Percentiles rank a stretch among this genome's conserved stretches.
These are phyloP conservation scores for Rutstroemia sp. DNA, from an alignment of 2,329 filamentous ascomycete genomes.

Conservation along the genomic window DNA sequence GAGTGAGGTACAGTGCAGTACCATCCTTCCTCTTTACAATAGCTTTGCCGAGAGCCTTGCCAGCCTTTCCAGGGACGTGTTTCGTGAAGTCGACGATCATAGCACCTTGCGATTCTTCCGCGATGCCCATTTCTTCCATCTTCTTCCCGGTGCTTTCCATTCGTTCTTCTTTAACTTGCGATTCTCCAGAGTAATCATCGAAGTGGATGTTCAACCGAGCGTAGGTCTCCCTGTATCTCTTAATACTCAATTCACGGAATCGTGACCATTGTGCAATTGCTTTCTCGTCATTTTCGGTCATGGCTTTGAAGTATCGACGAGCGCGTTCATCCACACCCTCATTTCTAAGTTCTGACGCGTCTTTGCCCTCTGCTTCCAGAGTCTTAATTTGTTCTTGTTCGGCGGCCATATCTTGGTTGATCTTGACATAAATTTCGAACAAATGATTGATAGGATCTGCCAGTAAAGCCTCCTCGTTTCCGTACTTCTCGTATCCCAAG, in stretches of 20 bases:
- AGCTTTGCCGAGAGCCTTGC: slow-evolving; percentile 63
- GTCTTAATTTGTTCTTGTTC: slow-evolving; percentile 60
- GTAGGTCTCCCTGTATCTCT: slow-evolving; percentile 60
- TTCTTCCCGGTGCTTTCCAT: slow-evolving; percentile 58
- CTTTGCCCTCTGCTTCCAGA: slow-evolving; percentile 30
- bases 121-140: slow-evolving; percentile 57
- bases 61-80: slow-evolving; percentile 56
- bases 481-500: slow-evolving; percentile 68
- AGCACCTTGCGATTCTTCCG: slow-evolving; percentile 64
- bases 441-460: slow-evolving; percentile 75
- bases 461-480: slow-evolving; percentile 62
- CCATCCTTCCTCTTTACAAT: slow-evolving; percentile 68
- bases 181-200: slow-evolving; percentile 67
- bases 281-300: slow-evolving; percentile 58
- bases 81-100: slow-evolving; percentile 66
- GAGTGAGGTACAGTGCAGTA: slow-evolving; percentile 69
- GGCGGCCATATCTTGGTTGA: slow-evolving; percentile 53
- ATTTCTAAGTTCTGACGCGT: slow-evolving; percentile 41
- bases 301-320: slow-evolving; percentile 62
- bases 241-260: slow-evolving; percentile 61
- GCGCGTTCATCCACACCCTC: slow-evolving; percentile 66
- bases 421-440: slow-evolving; percentile 74
- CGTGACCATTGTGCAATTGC: slow-evolving; percentile 57
- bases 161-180: slow-evolving; percentile 57
- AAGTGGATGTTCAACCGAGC: slow-evolving; percentile 64